phyloP scores from a whole-genome alignment of 441 rosid genomes.

The Metrosideros polymorpha region DNA sequence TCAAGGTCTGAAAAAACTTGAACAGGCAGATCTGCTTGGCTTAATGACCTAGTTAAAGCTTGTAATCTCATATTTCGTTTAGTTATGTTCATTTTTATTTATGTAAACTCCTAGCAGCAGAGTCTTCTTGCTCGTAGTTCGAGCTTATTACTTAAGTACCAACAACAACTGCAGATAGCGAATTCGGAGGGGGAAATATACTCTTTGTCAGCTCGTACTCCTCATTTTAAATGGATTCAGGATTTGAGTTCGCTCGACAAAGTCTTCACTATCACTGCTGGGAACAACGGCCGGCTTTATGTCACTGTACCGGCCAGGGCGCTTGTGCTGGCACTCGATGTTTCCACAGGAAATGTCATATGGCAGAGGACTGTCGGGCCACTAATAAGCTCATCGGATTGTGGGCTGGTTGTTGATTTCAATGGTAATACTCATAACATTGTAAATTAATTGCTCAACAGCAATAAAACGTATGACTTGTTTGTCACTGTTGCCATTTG shows the following conservation, averaged over 20 bases:
- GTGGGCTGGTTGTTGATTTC: conserved; percentile 47
- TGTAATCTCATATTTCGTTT: background rate
- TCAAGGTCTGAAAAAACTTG: background rate
- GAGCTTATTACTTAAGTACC: background rate
- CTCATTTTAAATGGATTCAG: conserved; percentile 61
- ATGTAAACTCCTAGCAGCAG: background rate
- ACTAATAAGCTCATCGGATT: conserved; percentile 31
- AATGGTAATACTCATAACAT: conserved; percentile 27
- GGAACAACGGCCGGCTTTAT: conserved; percentile 67
- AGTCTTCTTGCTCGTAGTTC: background rate
- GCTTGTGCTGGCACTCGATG: conserved; percentile 52
- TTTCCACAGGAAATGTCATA: conserved; percentile 46
- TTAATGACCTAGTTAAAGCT: background rate
- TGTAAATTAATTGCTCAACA: background rate
- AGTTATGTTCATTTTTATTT: background rate
- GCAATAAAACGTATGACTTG: background rate
- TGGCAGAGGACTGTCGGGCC: conserved; percentile 76
- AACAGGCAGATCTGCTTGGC: background rate
- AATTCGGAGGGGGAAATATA: conserved; percentile 69
- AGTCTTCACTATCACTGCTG: conserved; percentile 50
- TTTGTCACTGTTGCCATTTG: background rate
- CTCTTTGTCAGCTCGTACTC: conserved; percentile 57
- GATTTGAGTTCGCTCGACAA: conserved; percentile 56
- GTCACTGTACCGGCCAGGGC: conserved; percentile 45
- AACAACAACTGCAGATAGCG: conserved; percentile 41